Conservation (phyloP, 768 basidiomycete genomes). For the Clitopilus passeckerianus region DNA sequence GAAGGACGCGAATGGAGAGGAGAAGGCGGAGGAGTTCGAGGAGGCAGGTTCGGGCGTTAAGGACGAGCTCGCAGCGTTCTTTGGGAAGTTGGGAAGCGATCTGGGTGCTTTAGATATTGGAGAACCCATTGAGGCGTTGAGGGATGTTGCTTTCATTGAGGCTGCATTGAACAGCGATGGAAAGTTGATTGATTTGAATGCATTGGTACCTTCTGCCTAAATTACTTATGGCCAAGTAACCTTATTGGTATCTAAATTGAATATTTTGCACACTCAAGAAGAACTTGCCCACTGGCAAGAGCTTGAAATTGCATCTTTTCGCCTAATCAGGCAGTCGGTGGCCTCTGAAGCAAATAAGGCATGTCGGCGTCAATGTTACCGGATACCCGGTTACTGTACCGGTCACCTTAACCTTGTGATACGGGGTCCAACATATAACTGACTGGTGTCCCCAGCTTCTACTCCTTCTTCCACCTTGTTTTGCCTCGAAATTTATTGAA, state of each 20-base stretch:
- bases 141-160: conserved; percentile 78
- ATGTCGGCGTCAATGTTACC: not conserved
- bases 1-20: conserved; percentile 31
- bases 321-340: not conserved
- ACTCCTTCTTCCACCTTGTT: not conserved
- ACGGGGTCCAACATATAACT: not conserved
- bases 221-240: not conserved
- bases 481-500: not conserved
- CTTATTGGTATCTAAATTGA: not conserved
- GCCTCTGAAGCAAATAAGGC: not conserved
- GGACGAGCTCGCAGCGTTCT: conserved; percentile 55
- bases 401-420: not conserved
- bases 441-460: not conserved
- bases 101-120: conserved; percentile 35
- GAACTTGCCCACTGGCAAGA: too few relatives aligned
- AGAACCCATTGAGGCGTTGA: conserved; percentile 56
- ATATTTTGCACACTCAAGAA: not conserved
- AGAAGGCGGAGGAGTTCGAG: conserved; percentile 47
- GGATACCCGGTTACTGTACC: not conserved
- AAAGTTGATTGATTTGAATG: conserved; percentile 48
- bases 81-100: conserved; percentile 30
- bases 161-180: conserved; percentile 69
- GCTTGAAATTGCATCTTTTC: not conserved
- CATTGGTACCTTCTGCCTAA: conserved; percentile 18
- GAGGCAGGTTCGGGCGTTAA: conserved; percentile 47